Base-by-base conservation (phyloP, 2,329 filamentous ascomycete species). In the Juglanconis sp. region DNA sequence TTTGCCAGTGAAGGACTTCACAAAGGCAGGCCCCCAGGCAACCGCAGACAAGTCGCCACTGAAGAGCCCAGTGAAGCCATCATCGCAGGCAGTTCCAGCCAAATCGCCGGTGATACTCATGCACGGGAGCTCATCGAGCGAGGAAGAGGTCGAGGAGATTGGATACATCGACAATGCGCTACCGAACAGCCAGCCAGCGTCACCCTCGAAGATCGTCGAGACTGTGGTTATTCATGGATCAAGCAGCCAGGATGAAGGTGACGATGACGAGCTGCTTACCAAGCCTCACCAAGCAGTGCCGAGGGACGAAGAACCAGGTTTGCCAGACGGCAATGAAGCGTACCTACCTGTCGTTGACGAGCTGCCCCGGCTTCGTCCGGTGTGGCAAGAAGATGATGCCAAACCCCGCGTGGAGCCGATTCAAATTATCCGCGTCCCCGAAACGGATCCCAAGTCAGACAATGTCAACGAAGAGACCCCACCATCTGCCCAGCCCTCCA, bases 401-500 rank as follows among this genome's bases (percentile, higher is more conserved):
- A 15, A 42, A 4, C 38, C 17, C 6, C 40, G 15, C 6, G 9
- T 15, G 9, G n/a, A 32, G 9, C 44, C 10, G 1, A 9, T 46
- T 30, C 48, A 34, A 3, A 2, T 32, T 8, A 11, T 5, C 10
- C 17, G 44, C 11, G 31, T n/a, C 11, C 46, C 38, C 31, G 42
- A 24, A 34, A 56, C 42, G 32, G 57, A 60, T 40, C 31, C 36
- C 13, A 7, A 46, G 30, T 53, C 54, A 36, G 24, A 10, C 13
- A 36, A n/a, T 4, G 30, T 11, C 32, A 36, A 56, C n/a, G 36
- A 49, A 9, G 35, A 53, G 10, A 42, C 53, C 11, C 60, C 60
- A 4, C 60, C 53, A 1, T 62, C 53, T 3, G 60, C 49, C 35
- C 60, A 60, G 44, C 1, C 44, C 1, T 56, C 36, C 57, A 62